Conservation (phyloP, 495 filamentous ascomycete species). For the Penicillium verhagenii region DNA sequence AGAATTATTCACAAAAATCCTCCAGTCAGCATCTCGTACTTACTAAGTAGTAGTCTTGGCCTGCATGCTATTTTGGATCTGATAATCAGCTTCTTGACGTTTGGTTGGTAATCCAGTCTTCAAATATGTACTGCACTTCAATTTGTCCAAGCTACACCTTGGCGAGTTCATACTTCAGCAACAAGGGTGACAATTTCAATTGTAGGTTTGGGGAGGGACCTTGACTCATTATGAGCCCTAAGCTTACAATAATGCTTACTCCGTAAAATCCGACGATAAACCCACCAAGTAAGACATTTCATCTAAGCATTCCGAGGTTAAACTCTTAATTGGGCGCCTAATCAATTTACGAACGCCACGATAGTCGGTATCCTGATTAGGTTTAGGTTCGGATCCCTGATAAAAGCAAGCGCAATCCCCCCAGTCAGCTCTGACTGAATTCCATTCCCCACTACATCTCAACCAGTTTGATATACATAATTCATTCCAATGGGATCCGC, state of each 20-base stretch:
- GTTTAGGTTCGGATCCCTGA: background rate
- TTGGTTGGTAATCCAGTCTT: too few species aligned
- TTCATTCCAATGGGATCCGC: background rate
- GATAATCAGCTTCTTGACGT: background rate
- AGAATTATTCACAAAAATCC: background rate
- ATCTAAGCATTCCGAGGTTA: background rate
- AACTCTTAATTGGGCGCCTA: background rate
- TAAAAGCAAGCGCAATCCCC: background rate
- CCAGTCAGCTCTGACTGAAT: background rate
- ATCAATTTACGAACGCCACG: background rate
- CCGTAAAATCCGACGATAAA: too few species aligned
- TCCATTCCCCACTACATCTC: background rate
- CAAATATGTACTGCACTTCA: too few species aligned
- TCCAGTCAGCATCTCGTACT: background rate
- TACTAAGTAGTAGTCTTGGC: too few species aligned
- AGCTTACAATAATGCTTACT: too few species aligned
- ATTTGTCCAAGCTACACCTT: too few species aligned
- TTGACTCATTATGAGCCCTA: too few species aligned
- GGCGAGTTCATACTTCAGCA: too few species aligned
- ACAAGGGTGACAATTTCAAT: too few species aligned
- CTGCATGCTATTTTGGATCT: too few species aligned
- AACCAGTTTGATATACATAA: background rate
- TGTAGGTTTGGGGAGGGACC: too few species aligned
- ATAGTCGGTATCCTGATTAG: conserved; percentile 1
- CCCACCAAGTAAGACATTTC: background rate